phyloP scores from a whole-genome alignment of 305 asterid species.

The Striga hermonthica region DNA sequence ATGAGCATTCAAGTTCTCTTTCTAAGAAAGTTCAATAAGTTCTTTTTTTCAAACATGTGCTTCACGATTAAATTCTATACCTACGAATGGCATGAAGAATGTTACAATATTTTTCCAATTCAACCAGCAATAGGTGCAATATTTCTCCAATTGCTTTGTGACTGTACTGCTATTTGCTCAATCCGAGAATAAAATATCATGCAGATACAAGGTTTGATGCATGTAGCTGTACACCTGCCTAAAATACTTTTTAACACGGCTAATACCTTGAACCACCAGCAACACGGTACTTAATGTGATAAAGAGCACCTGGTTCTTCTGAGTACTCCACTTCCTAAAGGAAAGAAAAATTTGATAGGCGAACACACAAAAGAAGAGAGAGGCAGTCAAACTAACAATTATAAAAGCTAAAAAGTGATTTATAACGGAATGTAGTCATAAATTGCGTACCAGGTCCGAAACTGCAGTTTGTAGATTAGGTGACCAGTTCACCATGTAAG shows the following conservation, averaged over 20 bases:
- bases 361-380: not conserved
- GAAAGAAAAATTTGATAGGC: constrained; percentile 8
- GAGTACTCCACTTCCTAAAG: constrained; percentile 93
- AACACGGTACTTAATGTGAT: constrained; percentile 96
- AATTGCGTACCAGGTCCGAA: constrained; percentile 81
- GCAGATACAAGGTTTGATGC: not conserved
- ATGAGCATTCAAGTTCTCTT: constrained; percentile 25
- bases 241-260: constrained; percentile 9
- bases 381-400: not conserved
- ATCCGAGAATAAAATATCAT: not conserved
- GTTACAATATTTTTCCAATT: constrained; percentile 1
- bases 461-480: constrained; percentile 99
- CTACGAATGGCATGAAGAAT: not conserved
- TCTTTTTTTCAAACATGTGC: constrained; percentile 5
- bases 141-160: not conserved
- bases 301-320: constrained; percentile 86
- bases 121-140: not conserved
- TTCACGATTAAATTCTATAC: constrained; percentile 11
- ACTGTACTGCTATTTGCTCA: not conserved
- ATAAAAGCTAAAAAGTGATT: constrained; percentile 20
- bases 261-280: constrained; percentile 95
- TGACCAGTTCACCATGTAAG: constrained; percentile 99
- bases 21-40: constrained; percentile 9
- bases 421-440: not conserved
- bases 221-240: not conserved